Base-by-base conservation (phyloP, 441 rosid species). In the Hura crepitans region DNA sequence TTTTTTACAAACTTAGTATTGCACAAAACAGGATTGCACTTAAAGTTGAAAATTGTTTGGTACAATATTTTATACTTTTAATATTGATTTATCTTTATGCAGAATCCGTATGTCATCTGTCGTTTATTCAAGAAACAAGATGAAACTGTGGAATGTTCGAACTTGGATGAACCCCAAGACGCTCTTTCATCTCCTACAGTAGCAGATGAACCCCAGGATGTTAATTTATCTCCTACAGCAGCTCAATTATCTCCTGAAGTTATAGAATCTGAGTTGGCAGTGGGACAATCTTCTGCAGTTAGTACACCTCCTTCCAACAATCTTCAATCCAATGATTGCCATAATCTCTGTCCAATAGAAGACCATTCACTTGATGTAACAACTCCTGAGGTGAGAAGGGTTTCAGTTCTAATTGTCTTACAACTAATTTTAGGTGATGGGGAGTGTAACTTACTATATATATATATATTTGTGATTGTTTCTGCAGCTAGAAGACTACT, bases 121-220 rank as follows among this genome's bases (percentile, higher is more conserved):
- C 93, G 91, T 39, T 70, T 93, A 76, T 91, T 93, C 66, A 88
- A 82, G 82, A 93, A 91, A 80, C 81, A 86, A 53, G 86, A 82
- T 31, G 78, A 74, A 55, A 73, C 75, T 5, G 69, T 79, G 1
- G 86, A 85, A 54, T 77, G 57, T 70, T 58, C 50, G 2, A 72
- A 76, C 68, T 49, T 74, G 33, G 84, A 79, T 65, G 89, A 79
- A 66, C 77, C 63, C 17, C 94, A 85, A 58, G 68, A 57, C 15
- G 42, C 82, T 37, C 71, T 70, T 17, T 76, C 75, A 27, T 81
- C 85, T 75, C 85, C 92, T 63, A 69, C 76, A 5, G 59, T 71
- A 25, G 73, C 66, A 57, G 84, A 81, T 63, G 89, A 79, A 65
- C 79, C 62, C 12, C 93, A 85, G 59, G 66, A 62, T 30, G 68